Conservation (phyloP, 2,329 filamentous ascomycete genomes). For the Colletotrichum phormii region DNA sequence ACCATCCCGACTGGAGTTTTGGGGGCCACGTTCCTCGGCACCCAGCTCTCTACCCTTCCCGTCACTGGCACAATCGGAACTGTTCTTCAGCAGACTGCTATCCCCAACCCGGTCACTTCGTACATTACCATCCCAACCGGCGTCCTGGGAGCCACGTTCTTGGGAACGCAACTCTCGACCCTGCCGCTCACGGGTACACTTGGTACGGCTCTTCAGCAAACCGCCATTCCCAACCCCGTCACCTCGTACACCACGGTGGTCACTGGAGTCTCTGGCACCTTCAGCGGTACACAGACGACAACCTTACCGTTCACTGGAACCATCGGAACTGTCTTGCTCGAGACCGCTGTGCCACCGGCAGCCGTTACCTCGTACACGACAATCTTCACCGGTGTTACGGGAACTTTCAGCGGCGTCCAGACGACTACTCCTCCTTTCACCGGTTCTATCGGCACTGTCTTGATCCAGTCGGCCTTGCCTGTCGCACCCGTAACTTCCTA, state of each 20-base stretch:
- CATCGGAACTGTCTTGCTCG: slow-evolving; percentile 12
- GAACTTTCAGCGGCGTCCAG: neutral
- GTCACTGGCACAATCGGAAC: neutral
- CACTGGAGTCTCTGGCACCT: slow-evolving; percentile 13
- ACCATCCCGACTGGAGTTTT: neutral
- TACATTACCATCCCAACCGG: neutral
- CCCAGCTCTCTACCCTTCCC: neutral
- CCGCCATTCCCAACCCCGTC: neutral
- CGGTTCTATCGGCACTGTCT: slow-evolving; percentile 7
- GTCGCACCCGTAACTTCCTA: neutral
- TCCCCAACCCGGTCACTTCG: neutral
- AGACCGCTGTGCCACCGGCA: slow-evolving; percentile 8
- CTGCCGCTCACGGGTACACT: neutral
- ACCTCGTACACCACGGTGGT: slow-evolving; percentile 15
- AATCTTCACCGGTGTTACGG: neutral
- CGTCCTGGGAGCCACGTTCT: neutral
- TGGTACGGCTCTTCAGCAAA: neutral
- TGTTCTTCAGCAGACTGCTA: neutral
- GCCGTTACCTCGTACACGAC: slow-evolving; percentile 11
- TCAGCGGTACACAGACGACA: neutral
- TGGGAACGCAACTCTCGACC: neutral
- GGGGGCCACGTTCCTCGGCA: neutral
- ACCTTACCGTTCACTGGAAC: slow-evolving; percentile 13
- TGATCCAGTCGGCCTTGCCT: slow-evolving; percentile 1
- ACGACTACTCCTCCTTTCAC: neutral